These are phyloP conservation scores for Venturia nashicola DNA, from an alignment of 2,329 filamentous ascomycete species.

Conservation along the genomic window DNA sequence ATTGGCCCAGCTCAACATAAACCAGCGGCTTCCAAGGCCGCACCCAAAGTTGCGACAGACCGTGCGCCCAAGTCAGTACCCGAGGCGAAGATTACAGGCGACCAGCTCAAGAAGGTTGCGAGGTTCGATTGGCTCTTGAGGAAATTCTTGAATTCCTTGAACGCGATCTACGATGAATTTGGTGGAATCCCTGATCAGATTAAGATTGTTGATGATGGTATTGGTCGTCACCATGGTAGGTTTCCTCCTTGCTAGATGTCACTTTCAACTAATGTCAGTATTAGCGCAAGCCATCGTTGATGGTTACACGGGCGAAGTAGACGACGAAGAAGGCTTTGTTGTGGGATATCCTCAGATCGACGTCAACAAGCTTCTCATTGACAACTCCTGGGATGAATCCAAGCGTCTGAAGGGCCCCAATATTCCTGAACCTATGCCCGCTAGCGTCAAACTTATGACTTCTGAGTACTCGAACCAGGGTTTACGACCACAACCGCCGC, in stretches of 20 bases:
- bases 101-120: not conserved
- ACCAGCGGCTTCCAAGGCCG: not conserved
- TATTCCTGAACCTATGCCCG: not conserved
- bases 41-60: not conserved
- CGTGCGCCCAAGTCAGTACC: not conserved
- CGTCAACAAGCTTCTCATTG: not conserved
- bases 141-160: not conserved
- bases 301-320: not conserved
- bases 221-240: not conserved
- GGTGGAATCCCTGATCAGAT: constrained; percentile 1
- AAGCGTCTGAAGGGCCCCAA: not conserved
- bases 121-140: not conserved
- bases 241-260: not conserved
- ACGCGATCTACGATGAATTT: not conserved
- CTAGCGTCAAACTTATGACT: not conserved
- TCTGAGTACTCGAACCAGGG: not conserved
- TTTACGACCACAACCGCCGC: not conserved
- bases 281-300: not conserved
- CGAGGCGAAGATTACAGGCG: not conserved
- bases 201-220: not conserved
- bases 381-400: not conserved
- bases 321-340: not conserved
- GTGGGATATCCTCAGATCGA: not conserved
- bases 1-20: not conserved
- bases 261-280: not conserved